Percentiles rank a stretch among this genome's conserved stretches.
Evolutionary conservation across 1,284 basidiomycete genomes (phyloP).

Genomic region (Trametes versicolor): DNA sequence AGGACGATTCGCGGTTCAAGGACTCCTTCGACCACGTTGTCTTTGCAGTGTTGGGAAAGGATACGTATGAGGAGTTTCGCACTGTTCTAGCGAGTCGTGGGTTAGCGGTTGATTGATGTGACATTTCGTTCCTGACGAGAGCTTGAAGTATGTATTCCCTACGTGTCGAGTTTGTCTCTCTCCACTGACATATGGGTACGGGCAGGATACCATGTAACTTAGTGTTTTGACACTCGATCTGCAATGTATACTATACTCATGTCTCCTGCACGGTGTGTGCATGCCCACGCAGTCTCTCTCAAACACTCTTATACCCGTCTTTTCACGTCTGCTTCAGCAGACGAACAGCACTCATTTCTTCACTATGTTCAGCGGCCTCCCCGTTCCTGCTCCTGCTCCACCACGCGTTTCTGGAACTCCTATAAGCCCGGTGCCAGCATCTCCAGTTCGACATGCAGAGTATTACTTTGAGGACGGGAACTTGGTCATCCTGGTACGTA

Average conservation of each 20-base stretch:
- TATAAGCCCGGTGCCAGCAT: conserved; percentile 3
- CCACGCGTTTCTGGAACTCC: background rate
- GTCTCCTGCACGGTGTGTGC: background rate
- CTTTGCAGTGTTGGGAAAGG: conserved; percentile 68
- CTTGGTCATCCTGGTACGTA: conserved; percentile 41
- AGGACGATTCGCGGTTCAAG: conserved; percentile 58
- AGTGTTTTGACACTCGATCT: conserved; percentile 2
- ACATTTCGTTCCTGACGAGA: too few species aligned
- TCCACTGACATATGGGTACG: background rate
- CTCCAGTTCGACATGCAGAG: conserved; percentile 33
- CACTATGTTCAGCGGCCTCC: conserved; percentile 17
- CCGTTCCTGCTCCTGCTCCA: conserved; percentile 1
- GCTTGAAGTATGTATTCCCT: background rate
- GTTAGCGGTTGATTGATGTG: background rate
- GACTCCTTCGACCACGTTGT: conserved; percentile 67
- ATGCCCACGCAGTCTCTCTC: conserved; percentile 13
- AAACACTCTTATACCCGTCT: background rate
- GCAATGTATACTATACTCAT: conserved; percentile 2
- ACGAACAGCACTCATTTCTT: background rate
- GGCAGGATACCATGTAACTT: conserved; percentile 13
- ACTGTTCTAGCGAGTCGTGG: conserved; percentile 43
- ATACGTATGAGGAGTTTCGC: conserved; percentile 61
- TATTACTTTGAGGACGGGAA: conserved; percentile 46
- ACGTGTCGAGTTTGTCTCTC: background rate
- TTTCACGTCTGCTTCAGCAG: background rate